phyloP scores from a whole-genome alignment of 345 rosid species.

The Heritiera littoralis region DNA sequence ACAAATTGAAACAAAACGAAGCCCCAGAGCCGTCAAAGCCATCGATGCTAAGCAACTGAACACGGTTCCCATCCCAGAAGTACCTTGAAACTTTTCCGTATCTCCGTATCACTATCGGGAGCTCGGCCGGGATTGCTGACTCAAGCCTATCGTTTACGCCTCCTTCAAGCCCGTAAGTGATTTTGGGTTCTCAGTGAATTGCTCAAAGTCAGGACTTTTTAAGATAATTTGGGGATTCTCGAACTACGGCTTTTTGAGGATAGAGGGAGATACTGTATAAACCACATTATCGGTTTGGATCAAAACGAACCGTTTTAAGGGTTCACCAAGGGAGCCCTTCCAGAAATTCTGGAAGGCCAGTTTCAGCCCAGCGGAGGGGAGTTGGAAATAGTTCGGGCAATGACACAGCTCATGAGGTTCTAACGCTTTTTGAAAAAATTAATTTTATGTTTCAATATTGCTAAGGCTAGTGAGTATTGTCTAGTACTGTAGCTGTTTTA shows the following conservation, averaged over 20 bases:
- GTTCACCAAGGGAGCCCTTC: too few species aligned
- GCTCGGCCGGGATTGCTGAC: constrained; percentile 25
- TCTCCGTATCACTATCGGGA: constrained; percentile 52
- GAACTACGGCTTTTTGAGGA: constrained; percentile 18
- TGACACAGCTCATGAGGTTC: too few species aligned
- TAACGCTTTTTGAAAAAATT: too few species aligned
- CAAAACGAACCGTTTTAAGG: background rate
- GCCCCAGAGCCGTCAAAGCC: constrained; percentile 44
- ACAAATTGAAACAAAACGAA: constrained; percentile 37
- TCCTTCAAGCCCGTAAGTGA: constrained; percentile 46
- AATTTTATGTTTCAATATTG: too few species aligned
- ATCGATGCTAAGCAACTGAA: constrained; percentile 46
- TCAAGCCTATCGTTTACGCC: constrained; percentile 24
- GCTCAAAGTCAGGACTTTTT: constrained; percentile 27
- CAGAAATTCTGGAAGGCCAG: too few species aligned
- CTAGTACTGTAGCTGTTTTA: background rate
- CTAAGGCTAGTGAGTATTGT: background rate
- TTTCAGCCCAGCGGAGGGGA: too few species aligned
- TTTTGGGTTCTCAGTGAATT: constrained; percentile 38
- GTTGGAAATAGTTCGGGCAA: too few species aligned
- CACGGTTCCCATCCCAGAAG: constrained; percentile 53
- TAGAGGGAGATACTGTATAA: background rate
- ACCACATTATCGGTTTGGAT: background rate
- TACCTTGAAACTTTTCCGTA: constrained; percentile 60
- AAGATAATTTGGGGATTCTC: constrained; percentile 19